Base-by-base conservation (phyloP, 2,329 filamentous ascomycete genomes). In the Diaporthe ampelina region DNA sequence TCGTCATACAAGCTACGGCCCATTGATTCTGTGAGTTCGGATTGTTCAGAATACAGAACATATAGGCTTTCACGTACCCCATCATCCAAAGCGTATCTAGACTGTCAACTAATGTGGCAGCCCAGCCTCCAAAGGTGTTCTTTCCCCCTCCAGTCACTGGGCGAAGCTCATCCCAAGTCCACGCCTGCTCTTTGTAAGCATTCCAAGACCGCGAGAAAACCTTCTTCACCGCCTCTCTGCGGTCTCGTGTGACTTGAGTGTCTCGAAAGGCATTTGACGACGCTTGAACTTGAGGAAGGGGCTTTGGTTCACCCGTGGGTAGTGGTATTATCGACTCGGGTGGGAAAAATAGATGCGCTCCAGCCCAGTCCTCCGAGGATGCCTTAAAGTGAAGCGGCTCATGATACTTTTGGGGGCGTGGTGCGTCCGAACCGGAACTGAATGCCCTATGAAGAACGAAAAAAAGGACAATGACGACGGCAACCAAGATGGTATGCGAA, bases 61-160 rank as follows among this genome's bases (percentile, higher is more conserved):
- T 1, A n/a, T n/a, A 0, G 13, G 2, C n/a, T 2, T 21, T 11
- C 2, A n/a, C 56, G 56, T n/a, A 58, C 9, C 82, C 90, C 90
- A 92, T 91, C 59, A 93, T 91, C 85, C 87, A 89, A 3, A 92
- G 85, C 0, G 90, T 91, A 75, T 92, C 90, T 68, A 92, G 84
- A 0, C 86, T 82, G 78, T 93, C 91, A 32, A 92, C 86, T 67
- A 92, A 80, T 0, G 90, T 91, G 3, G 90, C 90, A 0, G 85
- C 89, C 86, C 89, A 91, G 32, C 87, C 86, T 13, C 88, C 87
- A 77, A 89, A 89, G 0, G 82, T 81, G 72, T 88, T 85, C 73
- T 84, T 87, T 24, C 79, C 83, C n/a, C 79, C 78, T 54, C 87
- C 88, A 24, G 83, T 84, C 3, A 90, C 81, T 15, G 88, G 88